A percentile compares a stretch with the other conserved stretches of the same genome.
Evolutionary conservation across 73 alveolate genomes (phyloP).

Genomic region (Blepharisma stoltei): DNA sequence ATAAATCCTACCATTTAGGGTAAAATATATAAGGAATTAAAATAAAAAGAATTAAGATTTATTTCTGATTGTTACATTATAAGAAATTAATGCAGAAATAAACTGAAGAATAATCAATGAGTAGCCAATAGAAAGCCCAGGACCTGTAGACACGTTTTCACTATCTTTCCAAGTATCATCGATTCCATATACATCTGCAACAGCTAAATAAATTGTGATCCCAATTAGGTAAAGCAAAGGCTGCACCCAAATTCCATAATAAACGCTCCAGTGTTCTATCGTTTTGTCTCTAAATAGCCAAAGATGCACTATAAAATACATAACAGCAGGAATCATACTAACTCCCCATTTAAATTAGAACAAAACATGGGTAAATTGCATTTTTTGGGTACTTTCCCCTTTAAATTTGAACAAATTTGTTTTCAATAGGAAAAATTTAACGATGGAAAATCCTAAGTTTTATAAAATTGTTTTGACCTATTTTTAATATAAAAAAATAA

Average conservation of each 20-base stretch:
- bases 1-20: conserved; percentile 18
- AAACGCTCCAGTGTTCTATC: not conserved
- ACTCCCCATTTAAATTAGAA: no score
- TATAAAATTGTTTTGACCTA: no score
- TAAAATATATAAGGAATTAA: no score
- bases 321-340: not conserved
- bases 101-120: conserved; percentile 1
- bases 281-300: not conserved
- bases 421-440: no score
- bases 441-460: no score
- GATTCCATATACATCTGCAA: conserved; percentile 7
- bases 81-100: conserved; percentile 7
- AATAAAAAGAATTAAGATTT: no score
- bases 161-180: conserved; percentile 25
- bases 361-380: no score
- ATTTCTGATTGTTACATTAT: not conserved
- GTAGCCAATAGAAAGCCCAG: not conserved
- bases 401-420: no score
- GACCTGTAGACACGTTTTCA: not conserved
- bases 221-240: conserved; percentile 1
- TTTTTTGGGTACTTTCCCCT: no score
- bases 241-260: conserved; percentile 25
- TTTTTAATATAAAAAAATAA: no score
- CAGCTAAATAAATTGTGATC: not conserved
- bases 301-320: conserved; percentile 1